phyloP scores from a whole-genome alignment of 805 yeast species.

The Metschnikowia noctiluminum region DNA sequence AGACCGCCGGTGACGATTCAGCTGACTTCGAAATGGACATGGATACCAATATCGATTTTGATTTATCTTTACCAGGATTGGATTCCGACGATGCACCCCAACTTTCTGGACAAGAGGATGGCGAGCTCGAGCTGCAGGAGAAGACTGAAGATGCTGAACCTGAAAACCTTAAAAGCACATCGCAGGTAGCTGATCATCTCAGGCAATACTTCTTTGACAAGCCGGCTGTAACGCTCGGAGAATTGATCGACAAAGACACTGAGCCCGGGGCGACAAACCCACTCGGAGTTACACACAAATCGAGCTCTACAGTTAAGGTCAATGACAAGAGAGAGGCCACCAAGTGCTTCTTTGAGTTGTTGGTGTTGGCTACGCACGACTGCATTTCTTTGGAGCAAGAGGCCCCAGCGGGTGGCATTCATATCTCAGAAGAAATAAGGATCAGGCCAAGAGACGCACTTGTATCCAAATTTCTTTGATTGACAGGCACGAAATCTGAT shows the following conservation, averaged over 20 bases:
- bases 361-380: conserved; percentile 77
- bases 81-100: conserved; percentile 21
- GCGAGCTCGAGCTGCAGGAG: not conserved
- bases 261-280: conserved; percentile 16
- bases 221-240: conserved; percentile 29
- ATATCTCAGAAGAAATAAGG: conserved; percentile 56
- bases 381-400: conserved; percentile 63
- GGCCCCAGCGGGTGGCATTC: conserved; percentile 21
- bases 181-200: conserved; percentile 49
- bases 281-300: conserved; percentile 19
- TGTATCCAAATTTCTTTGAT: conserved; percentile 21
- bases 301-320: conserved; percentile 18
- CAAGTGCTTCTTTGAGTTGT: conserved; percentile 73
- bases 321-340: conserved; percentile 58
- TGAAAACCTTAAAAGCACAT: conserved; percentile 46
- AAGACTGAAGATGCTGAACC: conserved; percentile 1
- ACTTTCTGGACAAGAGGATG: conserved; percentile 2
- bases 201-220: conserved; percentile 29
- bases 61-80: conserved; percentile 25
- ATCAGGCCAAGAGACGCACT: conserved; percentile 45
- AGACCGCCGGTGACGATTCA: conserved; percentile 2
- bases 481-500: too few relatives aligned
- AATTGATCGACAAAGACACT: conserved; percentile 39
- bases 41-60: conserved; percentile 24
- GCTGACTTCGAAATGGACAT: conserved; percentile 8